A percentile compares a stretch with the other conserved stretches of the same genome.
These are phyloP conservation scores for Nigrograna mackinnonii DNA, from an alignment of 2,329 filamentous ascomycete genomes.

Conservation along the genomic window DNA sequence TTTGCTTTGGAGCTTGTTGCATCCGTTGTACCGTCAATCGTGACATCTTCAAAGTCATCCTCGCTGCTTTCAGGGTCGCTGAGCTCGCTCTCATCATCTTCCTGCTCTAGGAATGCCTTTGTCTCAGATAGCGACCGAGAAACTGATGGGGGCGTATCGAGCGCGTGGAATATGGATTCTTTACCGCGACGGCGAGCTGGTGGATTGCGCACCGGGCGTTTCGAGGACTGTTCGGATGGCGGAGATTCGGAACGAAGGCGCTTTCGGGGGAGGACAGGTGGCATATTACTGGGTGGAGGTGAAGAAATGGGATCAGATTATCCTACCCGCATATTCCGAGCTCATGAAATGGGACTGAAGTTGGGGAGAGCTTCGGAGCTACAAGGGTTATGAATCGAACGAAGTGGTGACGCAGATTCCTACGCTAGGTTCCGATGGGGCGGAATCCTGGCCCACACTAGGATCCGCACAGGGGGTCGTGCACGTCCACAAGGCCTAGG, in stretches of 20 bases:
- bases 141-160: conserved; percentile 42
- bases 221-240: conserved; percentile 31
- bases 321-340: too few relatives aligned
- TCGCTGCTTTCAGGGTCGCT: conserved; percentile 47
- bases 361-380: neutral
- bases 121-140: conserved; percentile 34
- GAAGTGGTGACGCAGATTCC: neutral
- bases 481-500: too few relatives aligned
- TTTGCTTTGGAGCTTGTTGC: conserved; percentile 46
- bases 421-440: neutral
- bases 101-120: conserved; percentile 42
- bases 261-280: conserved; percentile 69
- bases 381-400: neutral
- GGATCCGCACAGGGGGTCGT: neutral
- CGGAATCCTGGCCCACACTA: neutral
- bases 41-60: conserved; percentile 55
- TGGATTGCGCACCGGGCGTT: conserved; percentile 5
- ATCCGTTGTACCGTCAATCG: conserved; percentile 23
- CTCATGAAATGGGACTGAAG: too few relatives aligned
- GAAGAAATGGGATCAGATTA: neutral
- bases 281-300: conserved; percentile 53
- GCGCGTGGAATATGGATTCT: conserved; percentile 46
- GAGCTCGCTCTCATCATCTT: conserved; percentile 44
- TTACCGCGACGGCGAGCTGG: conserved; percentile 17
- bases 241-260: conserved; percentile 54